Conservation (phyloP, 331 rosid genomes). For the Quercus lobata region DNA sequence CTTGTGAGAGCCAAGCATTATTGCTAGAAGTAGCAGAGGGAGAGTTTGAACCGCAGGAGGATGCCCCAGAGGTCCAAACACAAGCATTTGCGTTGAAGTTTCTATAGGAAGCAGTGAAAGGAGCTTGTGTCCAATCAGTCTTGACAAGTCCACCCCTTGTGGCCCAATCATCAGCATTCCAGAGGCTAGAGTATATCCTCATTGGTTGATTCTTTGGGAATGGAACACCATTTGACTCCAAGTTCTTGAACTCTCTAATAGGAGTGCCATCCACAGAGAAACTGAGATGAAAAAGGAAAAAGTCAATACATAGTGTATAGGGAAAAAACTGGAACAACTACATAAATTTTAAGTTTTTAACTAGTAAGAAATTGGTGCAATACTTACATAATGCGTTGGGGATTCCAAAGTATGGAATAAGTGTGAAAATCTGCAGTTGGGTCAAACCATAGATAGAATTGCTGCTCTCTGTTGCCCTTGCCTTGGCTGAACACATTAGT, state of each 20-base stretch:
- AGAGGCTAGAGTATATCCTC: slow-evolving; percentile 54
- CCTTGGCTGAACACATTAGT: slow-evolving; percentile 40
- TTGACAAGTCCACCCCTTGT: slow-evolving; percentile 61
- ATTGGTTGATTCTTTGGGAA: slow-evolving; percentile 52
- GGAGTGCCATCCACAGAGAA: slow-evolving; percentile 60
- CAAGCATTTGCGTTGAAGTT: slow-evolving; percentile 49
- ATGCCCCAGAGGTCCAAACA: slow-evolving; percentile 11
- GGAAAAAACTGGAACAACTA: background rate
- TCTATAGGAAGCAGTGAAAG: slow-evolving; percentile 47
- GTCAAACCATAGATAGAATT: slow-evolving; percentile 37
- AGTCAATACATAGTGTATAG: background rate
- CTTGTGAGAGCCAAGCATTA: slow-evolving; percentile 28
- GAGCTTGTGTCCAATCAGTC: slow-evolving; percentile 57
- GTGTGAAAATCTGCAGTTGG: slow-evolving; percentile 41
- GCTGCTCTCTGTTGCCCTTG: slow-evolving; percentile 38
- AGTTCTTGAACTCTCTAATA: slow-evolving; percentile 58
- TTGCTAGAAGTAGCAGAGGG: background rate
- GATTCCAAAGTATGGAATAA: slow-evolving; percentile 37
- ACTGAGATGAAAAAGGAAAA: slow-evolving; percentile 16
- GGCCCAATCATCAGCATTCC: slow-evolving; percentile 66
- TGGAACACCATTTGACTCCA: slow-evolving; percentile 44
- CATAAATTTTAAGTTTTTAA: no score
- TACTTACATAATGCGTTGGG: slow-evolving; percentile 22
- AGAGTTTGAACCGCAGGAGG: slow-evolving; percentile 36
- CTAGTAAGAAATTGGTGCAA: no score